These are phyloP conservation scores for Mycena galericulata DNA, from an alignment of 768 basidiomycete species.

Conservation along the genomic window DNA sequence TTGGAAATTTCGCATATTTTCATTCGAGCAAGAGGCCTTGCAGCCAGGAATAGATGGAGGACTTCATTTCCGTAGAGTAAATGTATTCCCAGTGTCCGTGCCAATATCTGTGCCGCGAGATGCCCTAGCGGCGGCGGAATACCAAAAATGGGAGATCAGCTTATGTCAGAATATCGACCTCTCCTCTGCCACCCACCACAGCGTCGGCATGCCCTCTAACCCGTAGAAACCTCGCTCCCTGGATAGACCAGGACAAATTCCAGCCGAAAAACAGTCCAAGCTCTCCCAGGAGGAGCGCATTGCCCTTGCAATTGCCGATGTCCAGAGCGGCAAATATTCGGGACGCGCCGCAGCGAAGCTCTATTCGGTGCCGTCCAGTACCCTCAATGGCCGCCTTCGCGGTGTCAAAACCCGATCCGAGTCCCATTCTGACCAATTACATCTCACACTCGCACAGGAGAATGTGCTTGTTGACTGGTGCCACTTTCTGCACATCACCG, in stretches of 20 bases:
- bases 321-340: background rate
- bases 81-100: background rate
- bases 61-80: background rate
- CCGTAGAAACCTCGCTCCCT: background rate
- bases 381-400: background rate
- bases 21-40: background rate
- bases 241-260: background rate
- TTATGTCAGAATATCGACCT: conserved; percentile 2
- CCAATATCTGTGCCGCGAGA: background rate
- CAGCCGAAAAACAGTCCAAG: background rate
- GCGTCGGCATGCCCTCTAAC: background rate
- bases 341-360: background rate
- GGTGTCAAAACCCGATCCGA: background rate
- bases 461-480: background rate
- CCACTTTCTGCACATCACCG: background rate
- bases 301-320: background rate
- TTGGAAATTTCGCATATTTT: background rate
- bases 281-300: conserved; percentile 9
- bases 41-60: background rate
- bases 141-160: background rate
- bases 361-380: background rate
- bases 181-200: background rate
- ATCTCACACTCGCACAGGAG: background rate
- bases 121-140: background rate
- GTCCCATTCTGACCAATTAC: background rate